These are phyloP conservation scores for Nothophoma quercina DNA, from an alignment of 2,329 filamentous ascomycete species.

Conservation along the genomic window DNA sequence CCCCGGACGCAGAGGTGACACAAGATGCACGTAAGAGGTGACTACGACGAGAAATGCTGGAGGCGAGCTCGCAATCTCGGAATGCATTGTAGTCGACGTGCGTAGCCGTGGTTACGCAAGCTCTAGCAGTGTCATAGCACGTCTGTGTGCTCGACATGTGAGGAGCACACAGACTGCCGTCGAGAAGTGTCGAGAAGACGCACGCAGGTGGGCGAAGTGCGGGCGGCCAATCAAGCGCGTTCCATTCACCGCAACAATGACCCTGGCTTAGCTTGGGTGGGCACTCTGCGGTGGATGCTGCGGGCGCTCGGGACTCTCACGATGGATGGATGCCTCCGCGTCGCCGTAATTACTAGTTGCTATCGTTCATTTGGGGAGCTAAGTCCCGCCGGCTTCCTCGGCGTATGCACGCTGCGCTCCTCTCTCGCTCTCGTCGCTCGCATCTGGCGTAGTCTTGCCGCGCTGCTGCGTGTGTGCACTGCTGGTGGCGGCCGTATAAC, in stretches of 20 bases:
- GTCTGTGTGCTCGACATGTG: conserved; percentile 5
- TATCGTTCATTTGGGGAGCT: conserved; percentile 30
- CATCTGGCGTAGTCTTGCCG: conserved; percentile 16
- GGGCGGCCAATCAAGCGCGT: neutral
- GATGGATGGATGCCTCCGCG: conserved; percentile 16
- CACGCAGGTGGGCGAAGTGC: neutral
- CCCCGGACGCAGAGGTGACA: conserved; percentile 11
- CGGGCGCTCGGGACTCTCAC: conserved; percentile 9
- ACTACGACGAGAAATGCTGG: neutral
- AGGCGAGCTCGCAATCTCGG: conserved; percentile 1
- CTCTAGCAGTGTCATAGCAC: neutral
- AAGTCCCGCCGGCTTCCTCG: conserved; percentile 33
- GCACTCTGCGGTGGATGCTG: neutral
- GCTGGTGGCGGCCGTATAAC: conserved; percentile 27
- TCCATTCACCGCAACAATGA: conserved; percentile 11
- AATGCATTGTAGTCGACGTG: conserved; percentile 11
- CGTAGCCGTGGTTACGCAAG: neutral
- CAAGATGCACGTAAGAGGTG: neutral
- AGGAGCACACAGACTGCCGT: too few species aligned
- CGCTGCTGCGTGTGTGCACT: conserved; percentile 17
- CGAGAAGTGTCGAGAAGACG: conserved; percentile 9
- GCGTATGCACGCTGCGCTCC: conserved; percentile 18
- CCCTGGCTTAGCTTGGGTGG: conserved; percentile 1
- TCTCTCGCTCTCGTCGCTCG: conserved; percentile 12
- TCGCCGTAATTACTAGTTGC: conserved; percentile 25